Conservation (phyloP, 2,329 filamentous ascomycete species). For the Penicillium sp. region DNA sequence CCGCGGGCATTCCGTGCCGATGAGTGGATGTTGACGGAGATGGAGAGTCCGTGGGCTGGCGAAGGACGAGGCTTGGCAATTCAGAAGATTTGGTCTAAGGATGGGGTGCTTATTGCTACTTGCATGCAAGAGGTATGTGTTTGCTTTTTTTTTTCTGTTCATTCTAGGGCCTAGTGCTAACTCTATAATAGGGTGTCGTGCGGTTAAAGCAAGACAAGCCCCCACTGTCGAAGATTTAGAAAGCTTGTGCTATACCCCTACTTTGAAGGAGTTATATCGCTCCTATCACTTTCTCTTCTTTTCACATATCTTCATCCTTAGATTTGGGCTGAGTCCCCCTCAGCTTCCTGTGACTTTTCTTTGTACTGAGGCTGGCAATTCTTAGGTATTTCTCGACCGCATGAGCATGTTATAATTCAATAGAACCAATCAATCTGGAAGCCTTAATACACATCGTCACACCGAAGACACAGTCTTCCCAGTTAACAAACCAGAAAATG, state of each 20-base stretch:
- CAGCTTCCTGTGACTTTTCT: neutral
- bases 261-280: neutral
- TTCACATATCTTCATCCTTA: constrained; percentile 10
- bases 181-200: constrained; percentile 41
- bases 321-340: neutral
- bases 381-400: neutral
- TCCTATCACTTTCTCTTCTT: constrained; percentile 1
- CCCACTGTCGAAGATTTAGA: constrained; percentile 33
- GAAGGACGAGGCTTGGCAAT: constrained; percentile 49
- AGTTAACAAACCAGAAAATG: neutral
- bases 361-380: neutral
- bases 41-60: constrained; percentile 52
- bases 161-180: constrained; percentile 13
- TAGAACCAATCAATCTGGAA: neutral
- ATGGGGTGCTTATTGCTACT: constrained; percentile 49
- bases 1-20: constrained; percentile 49
- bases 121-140: constrained; percentile 50
- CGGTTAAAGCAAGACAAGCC: constrained; percentile 46
- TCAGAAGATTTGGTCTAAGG: constrained; percentile 51
- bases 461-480: neutral
- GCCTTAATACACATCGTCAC: neutral
- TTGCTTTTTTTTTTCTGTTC: neutral
- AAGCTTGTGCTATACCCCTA: constrained; percentile 3
- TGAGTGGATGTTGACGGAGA: constrained; percentile 52
- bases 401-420: neutral